phyloP scores from a whole-genome alignment of 306 rosid genomes.

The Sechiopsis laciniata region DNA sequence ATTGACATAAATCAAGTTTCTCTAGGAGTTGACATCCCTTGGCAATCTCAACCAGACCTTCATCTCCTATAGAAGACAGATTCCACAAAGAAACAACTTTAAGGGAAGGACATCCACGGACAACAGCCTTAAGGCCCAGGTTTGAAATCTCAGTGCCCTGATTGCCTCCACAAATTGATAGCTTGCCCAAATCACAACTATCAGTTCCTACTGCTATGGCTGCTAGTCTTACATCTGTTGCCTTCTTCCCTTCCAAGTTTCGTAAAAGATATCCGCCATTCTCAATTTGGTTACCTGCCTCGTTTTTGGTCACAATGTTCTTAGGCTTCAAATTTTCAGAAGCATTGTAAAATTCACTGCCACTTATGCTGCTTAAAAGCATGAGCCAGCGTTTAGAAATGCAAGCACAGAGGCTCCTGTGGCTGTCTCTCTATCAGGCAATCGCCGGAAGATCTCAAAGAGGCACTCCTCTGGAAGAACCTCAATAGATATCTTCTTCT shows the following conservation, averaged over 20 bases:
- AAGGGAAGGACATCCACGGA: constrained; percentile 79
- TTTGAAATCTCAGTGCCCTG: constrained; percentile 43
- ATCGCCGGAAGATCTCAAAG: constrained; percentile 80
- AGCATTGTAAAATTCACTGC: constrained; percentile 45
- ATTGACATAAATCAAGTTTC: constrained; percentile 66
- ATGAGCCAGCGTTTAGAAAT: constrained; percentile 93
- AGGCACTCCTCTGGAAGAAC: constrained; percentile 88
- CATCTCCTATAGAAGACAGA: constrained; percentile 51
- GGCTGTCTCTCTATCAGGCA: constrained; percentile 69
- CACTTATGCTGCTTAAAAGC: constrained; percentile 59
- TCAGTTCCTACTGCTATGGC: constrained; percentile 82
- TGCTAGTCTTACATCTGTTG: constrained; percentile 87
- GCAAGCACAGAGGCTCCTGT: constrained; percentile 62
- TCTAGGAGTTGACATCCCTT: constrained; percentile 56
- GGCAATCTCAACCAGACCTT: constrained; percentile 74
- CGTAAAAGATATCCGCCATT: constrained; percentile 70
- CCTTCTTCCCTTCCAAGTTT: constrained; percentile 84
- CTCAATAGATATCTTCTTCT: constrained; percentile 61
- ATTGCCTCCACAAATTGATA: constrained; percentile 51
- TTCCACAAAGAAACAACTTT: constrained; percentile 62
- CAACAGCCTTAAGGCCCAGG: constrained; percentile 74
- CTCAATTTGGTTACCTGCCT: constrained; percentile 43
- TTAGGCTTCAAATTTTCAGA: constrained; percentile 20
- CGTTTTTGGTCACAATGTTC: constrained; percentile 25
- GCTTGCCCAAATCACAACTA: constrained; percentile 79